Evolutionary conservation across 2,329 filamentous ascomycete genomes (phyloP), one percentile per base, ranked within the genome.

Genomic region (Colletotrichum destructivum): DNA sequence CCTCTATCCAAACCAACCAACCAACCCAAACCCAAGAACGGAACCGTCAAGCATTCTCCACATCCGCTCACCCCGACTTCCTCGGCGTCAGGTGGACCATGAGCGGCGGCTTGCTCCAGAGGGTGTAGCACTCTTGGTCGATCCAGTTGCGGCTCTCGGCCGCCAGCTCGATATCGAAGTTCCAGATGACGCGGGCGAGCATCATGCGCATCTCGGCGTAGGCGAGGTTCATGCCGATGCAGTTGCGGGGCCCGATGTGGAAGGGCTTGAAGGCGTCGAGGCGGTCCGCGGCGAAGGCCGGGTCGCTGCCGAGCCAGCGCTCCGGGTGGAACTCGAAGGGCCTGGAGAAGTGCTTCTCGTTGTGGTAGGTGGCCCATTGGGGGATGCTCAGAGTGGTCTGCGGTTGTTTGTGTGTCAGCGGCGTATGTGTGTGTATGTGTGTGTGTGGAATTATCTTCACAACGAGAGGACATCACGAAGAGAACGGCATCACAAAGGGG

Each of bases 261-360:
- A 72, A 72, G 7, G 70, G 70, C 44, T 66, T 51, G 9, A 72
- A 8, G 56, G 66, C 61, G 18, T 72, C 66, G 47, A 71, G 61
- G 38, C 54, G 49, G 70, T 72, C 70, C 51, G 49, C 44, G 11
- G 38, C 26, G 66, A 72, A 72, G 42, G 46, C 49, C 38, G 66
- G 49, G 44, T 71, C 70, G 55, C 61, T 67, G 54, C 61, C 70
- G 54, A 72, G 52, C 70, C 70, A 72, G 12, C 70, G 66, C 87
- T 88, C 26, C 92, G 90, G 88, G 6, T 78, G 79, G 74, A 84
- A 90, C 0, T 75, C 76, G 26, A 83, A 78, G 0, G 87, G 83
- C 1, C 86, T 79, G 12, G 78, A 79, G 75, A 87, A 89, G 74
- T 86, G 80, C 12, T 78, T 75, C 2, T 82, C 78, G 61, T 82